These are phyloP conservation scores for Cyanodermella asteris DNA, from an alignment of 2,329 filamentous ascomycete species.

Conservation along the genomic window DNA sequence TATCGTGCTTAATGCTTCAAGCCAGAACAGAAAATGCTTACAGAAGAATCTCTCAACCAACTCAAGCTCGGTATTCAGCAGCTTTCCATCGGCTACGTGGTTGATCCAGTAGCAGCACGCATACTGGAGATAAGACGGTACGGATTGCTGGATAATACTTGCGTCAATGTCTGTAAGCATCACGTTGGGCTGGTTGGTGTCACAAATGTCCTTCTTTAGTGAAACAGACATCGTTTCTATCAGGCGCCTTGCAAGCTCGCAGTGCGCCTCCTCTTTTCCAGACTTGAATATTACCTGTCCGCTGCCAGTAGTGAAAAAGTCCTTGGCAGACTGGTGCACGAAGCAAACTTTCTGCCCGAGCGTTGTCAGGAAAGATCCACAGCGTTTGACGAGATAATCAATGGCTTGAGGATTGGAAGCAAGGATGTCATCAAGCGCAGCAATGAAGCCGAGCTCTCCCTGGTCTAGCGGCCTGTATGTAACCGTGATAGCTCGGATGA, in stretches of 20 bases:
- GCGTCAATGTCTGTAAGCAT: no score
- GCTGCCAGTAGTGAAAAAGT: conserved; percentile 6
- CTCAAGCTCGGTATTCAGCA: conserved; percentile 1
- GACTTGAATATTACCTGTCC: not conserved
- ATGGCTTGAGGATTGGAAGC: not conserved
- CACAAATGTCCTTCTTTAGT: not conserved
- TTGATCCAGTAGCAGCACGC: conserved; percentile 10
- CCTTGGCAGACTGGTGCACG: conserved; percentile 13
- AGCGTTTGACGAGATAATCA: conserved; percentile 8
- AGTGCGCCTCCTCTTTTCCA: not conserved
- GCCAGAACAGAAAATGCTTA: conserved; percentile 8
- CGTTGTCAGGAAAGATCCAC: conserved; percentile 11
- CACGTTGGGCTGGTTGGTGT: no score
- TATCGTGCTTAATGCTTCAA: conserved; percentile 8
- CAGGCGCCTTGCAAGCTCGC: not conserved
- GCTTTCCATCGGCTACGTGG: conserved; percentile 6
- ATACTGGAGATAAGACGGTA: no score
- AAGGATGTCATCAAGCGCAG: conserved; percentile 4
- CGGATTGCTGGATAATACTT: no score
- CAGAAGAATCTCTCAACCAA: conserved; percentile 6
- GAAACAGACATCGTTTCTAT: not conserved
- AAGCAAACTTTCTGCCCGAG: conserved; percentile 5
- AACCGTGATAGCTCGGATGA: conserved; percentile 14
- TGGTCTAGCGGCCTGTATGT: conserved; percentile 18
- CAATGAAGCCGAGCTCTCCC: conserved; percentile 13